Percentiles rank a stretch among this genome's conserved stretches.
Evolutionary conservation across 306 rosid species (phyloP).

Genomic region (Vachellia pachyceras): DNA sequence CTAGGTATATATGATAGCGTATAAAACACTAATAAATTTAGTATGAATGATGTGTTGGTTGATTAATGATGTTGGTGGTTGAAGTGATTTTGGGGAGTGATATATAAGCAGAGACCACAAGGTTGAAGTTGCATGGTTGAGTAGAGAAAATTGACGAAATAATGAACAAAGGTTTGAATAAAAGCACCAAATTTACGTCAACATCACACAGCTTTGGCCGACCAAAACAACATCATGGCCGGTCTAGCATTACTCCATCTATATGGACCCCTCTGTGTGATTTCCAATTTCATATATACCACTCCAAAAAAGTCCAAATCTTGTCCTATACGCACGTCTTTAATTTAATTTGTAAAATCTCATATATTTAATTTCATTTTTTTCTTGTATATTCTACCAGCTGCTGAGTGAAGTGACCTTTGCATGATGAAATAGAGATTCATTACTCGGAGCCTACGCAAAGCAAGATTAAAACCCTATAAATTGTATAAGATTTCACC

Average conservation of each 20-base stretch:
- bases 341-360: background rate
- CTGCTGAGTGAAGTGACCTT: background rate
- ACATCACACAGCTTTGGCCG: slow-evolving; percentile 29
- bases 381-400: background rate
- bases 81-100: slow-evolving; percentile 7
- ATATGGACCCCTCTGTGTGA: slow-evolving; percentile 5
- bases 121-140: slow-evolving; percentile 21
- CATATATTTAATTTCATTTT: too few species aligned
- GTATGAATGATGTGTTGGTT: background rate
- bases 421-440: background rate
- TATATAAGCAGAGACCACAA: slow-evolving; percentile 11
- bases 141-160: slow-evolving; percentile 26
- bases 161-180: slow-evolving; percentile 43
- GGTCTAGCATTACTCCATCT: slow-evolving; percentile 17
- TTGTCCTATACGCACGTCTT: background rate
- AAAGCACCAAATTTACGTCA: slow-evolving; percentile 35
- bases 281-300: background rate
- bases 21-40: background rate
- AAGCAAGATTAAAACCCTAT: background rate
- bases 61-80: slow-evolving; percentile 6
- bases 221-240: slow-evolving; percentile 14
- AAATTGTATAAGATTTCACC: background rate
- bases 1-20: background rate
- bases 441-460: background rate
- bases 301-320: background rate